phyloP scores from a whole-genome alignment of 257 asterid species.

The Solanum phureja region DNA sequence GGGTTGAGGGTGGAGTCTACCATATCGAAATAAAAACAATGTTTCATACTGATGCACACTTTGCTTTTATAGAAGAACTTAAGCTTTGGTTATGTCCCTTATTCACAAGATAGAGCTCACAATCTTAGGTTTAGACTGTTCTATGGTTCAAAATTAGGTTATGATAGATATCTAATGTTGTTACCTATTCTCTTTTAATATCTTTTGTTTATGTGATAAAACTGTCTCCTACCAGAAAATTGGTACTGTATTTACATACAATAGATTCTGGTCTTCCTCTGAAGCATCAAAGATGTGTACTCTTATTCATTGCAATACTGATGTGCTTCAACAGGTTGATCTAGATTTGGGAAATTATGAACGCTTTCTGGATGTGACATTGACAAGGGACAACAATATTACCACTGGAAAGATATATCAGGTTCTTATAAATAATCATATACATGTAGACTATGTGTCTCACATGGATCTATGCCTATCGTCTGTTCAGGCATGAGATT shows the following conservation, averaged over 20 bases:
- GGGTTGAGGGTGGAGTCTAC: background rate
- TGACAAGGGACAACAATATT: conserved; percentile 90
- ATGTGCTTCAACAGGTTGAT: conserved; percentile 59
- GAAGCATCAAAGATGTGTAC: background rate
- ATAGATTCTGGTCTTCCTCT: background rate
- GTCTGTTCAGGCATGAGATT: background rate
- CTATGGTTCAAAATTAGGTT: background rate
- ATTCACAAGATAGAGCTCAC: background rate
- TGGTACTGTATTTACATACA: background rate
- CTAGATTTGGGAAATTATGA: conserved; percentile 96
- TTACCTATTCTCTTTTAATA: background rate
- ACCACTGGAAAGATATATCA: conserved; percentile 98
- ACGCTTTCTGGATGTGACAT: conserved; percentile 84
- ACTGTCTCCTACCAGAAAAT: background rate
- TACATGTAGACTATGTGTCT: background rate
- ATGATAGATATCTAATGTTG: background rate
- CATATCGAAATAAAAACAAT: background rate
- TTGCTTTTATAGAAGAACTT: background rate
- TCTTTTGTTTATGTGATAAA: background rate
- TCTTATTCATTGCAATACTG: background rate
- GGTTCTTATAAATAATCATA: conserved; percentile 35
- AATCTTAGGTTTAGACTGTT: background rate
- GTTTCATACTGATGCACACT: background rate
- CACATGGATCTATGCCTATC: background rate
- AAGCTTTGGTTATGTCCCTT: background rate